phyloP scores from a whole-genome alignment of 495 filamentous ascomycete genomes.

The Penicillium robsamsonii region DNA sequence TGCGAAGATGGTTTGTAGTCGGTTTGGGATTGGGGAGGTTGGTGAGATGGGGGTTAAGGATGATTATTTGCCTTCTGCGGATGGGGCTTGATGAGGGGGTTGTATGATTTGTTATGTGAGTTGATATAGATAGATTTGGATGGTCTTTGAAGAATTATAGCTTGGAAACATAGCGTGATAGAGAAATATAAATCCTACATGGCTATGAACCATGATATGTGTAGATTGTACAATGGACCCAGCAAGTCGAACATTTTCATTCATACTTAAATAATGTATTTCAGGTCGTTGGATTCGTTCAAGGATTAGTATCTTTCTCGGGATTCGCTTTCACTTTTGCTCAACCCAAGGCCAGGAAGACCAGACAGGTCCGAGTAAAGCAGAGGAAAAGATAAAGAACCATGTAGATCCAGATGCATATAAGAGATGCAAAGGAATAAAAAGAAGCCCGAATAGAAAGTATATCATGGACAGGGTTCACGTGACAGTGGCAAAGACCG shows the following conservation, averaged over 20 bases:
- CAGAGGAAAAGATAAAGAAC: slow-evolving; percentile 2
- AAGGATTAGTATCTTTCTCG: slow-evolving; percentile 29
- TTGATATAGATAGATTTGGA: not conserved
- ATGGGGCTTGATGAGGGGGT: not conserved
- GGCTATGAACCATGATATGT: not conserved
- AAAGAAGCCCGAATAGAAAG: slow-evolving; percentile 15
- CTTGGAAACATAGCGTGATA: not conserved
- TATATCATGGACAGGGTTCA: slow-evolving; percentile 26
- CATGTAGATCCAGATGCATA: slow-evolving; percentile 9
- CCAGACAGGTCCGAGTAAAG: not conserved
- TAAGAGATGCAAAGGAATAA: slow-evolving; percentile 10
- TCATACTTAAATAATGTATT: slow-evolving; percentile 12
- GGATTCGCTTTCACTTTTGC: slow-evolving; percentile 9
- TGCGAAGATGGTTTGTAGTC: slow-evolving; percentile 58
- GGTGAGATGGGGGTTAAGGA: slow-evolving; percentile 31
- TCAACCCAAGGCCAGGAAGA: slow-evolving; percentile 2
- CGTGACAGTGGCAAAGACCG: slow-evolving; percentile 35
- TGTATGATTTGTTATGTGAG: not conserved
- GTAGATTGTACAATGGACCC: not conserved
- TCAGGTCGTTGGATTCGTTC: slow-evolving; percentile 26
- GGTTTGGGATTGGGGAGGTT: slow-evolving; percentile 29
- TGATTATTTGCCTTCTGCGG: slow-evolving; percentile 40
- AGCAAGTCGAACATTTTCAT: slow-evolving; percentile 4
- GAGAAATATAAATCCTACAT: not conserved
- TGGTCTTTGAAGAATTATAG: not conserved